Percentiles rank a stretch among this genome's conserved stretches.
phyloP scores from a whole-genome alignment of 2,329 filamentous ascomycete species.

The Ophiostoma quercus region DNA sequence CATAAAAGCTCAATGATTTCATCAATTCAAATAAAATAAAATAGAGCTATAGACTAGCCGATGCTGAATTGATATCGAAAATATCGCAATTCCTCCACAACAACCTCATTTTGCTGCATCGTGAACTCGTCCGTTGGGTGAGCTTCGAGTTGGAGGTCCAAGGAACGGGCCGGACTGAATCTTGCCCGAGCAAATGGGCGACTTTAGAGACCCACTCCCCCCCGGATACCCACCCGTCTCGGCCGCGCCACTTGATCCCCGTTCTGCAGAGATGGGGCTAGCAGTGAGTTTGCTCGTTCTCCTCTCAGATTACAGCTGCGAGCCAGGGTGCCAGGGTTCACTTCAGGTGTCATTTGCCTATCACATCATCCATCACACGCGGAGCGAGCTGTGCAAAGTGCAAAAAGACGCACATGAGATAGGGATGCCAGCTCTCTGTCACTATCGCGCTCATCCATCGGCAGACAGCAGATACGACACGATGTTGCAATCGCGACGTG shows the following conservation, averaged over 20 bases:
- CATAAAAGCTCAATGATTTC: neutral
- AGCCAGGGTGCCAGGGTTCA: neutral
- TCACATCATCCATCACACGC: neutral
- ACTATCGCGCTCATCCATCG: neutral
- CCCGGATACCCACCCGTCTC: conserved; percentile 4
- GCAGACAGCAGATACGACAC: neutral
- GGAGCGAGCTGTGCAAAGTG: neutral
- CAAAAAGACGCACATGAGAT: neutral
- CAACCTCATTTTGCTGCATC: neutral
- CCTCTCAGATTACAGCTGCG: neutral
- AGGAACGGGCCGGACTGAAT: neutral
- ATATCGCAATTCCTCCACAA: neutral
- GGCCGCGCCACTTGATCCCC: neutral
- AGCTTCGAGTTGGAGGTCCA: neutral
- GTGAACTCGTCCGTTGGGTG: conserved; percentile 4
- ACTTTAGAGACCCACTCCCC: neutral
- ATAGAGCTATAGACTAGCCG: no score
- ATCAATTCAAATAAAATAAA: no score
- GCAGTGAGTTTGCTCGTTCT: neutral
- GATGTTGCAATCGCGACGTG: neutral
- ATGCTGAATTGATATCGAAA: neutral
- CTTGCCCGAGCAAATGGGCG: neutral
- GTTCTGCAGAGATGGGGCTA: neutral
- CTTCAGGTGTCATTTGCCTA: neutral
- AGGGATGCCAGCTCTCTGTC: neutral